Conservation (phyloP, 495 filamentous ascomycete species). For the Poronia punctata region DNA sequence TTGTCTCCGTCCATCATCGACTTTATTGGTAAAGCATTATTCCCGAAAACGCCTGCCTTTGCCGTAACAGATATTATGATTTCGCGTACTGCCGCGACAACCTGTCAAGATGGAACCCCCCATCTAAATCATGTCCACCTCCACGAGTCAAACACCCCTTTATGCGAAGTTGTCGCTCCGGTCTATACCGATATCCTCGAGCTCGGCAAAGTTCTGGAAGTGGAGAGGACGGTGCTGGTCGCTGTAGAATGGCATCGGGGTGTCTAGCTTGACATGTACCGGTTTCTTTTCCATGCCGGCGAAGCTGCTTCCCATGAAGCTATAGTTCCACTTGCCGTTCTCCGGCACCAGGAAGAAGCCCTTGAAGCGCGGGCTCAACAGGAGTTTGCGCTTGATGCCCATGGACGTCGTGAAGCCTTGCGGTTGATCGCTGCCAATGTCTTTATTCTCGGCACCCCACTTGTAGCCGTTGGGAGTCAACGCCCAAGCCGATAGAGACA, state of each 20-base stretch:
- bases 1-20: no score
- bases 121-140: no score
- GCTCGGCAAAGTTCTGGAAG: constrained; percentile 87
- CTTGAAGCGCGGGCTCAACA: constrained; percentile 84
- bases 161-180: constrained; percentile 81
- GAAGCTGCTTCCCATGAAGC: constrained; percentile 91
- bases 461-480: constrained; percentile 89
- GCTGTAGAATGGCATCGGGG: constrained; percentile 83
- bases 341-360: constrained; percentile 96
- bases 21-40: no score
- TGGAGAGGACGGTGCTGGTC: constrained; percentile 89
- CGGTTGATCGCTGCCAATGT: constrained; percentile 82
- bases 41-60: no score
- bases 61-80: no score
- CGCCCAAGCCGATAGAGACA: constrained; percentile 87
- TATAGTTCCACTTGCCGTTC: constrained; percentile 91
- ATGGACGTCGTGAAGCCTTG: constrained; percentile 87
- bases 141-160: no score
- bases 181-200: constrained; percentile 88
- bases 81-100: no score
- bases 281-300: constrained; percentile 80
- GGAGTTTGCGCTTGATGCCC: constrained; percentile 91
- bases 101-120: no score
- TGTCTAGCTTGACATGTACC: constrained; percentile 88
- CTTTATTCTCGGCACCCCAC: constrained; percentile 96